Evolutionary conservation across 2,329 filamentous ascomycete genomes (phyloP).

Genomic region (Periconia macrospinosa): DNA sequence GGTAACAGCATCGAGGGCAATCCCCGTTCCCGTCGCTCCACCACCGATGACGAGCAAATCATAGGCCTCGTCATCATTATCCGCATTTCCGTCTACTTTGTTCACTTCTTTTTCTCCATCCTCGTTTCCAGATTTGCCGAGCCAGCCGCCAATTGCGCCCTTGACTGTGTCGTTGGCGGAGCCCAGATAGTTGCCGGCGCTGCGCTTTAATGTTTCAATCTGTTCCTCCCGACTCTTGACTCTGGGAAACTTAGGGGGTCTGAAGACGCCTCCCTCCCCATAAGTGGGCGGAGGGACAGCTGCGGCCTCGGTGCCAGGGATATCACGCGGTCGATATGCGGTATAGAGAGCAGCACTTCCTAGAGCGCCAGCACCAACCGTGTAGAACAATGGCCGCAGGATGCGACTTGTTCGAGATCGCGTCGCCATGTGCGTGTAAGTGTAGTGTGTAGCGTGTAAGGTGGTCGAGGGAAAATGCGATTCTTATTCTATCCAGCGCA

Average conservation of each 20-base stretch:
- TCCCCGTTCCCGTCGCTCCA: constrained; percentile 77
- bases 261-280: constrained; percentile 68
- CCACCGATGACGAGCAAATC: constrained; percentile 79
- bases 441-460: not conserved
- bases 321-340: constrained; percentile 70
- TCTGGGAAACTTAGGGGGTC: constrained; percentile 66
- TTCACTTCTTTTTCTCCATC: not conserved
- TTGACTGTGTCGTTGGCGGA: constrained; percentile 45
- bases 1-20: constrained; percentile 79
- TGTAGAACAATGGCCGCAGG: constrained; percentile 62
- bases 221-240: constrained; percentile 66
- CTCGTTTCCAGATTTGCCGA: constrained; percentile 33
- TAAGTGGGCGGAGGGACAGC: constrained; percentile 72
- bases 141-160: constrained; percentile 36
- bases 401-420: constrained; percentile 47
- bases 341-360: constrained; percentile 62
- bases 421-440: constrained; percentile 29
- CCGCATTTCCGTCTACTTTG: constrained; percentile 7
- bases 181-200: constrained; percentile 46
- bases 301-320: constrained; percentile 69
- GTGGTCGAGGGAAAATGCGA: not conserved
- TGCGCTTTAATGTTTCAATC: constrained; percentile 61
- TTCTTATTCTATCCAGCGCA: not conserved
- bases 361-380: constrained; percentile 56
- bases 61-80: constrained; percentile 59